These are phyloP conservation scores for Rhynchosporium graminicola DNA, from an alignment of 2,329 filamentous ascomycete genomes.

Conservation along the genomic window DNA sequence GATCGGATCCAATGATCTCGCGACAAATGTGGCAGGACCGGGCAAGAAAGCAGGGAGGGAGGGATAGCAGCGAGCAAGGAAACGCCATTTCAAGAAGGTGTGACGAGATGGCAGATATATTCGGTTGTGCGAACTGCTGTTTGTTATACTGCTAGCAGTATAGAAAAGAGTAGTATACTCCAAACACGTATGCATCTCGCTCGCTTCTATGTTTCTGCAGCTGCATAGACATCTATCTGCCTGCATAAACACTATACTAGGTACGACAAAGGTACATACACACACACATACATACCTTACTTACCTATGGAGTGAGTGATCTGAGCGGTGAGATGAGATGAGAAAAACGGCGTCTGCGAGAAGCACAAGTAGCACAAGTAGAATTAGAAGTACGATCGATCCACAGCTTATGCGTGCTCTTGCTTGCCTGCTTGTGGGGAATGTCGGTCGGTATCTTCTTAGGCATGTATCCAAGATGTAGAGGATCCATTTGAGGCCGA, in stretches of 20 bases:
- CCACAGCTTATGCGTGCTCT: not conserved
- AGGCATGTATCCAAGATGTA: too few relatives aligned
- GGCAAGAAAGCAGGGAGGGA: not conserved
- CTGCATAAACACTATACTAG: too few relatives aligned
- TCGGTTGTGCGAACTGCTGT: constrained; percentile 11
- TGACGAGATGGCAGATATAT: not conserved
- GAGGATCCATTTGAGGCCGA: not conserved
- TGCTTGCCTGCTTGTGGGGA: too few relatives aligned
- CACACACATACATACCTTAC: too few relatives aligned
- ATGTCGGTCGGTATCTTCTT: too few relatives aligned
- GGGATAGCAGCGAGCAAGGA: constrained; percentile 23
- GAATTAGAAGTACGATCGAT: constrained; percentile 6
- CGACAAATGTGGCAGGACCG: constrained; percentile 25
- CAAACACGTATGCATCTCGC: not conserved
- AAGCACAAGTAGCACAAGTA: not conserved
- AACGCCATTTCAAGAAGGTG: not conserved
- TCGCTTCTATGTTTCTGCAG: constrained; percentile 15
- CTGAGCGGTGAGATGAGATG: constrained; percentile 32
- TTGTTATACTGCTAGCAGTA: not conserved
- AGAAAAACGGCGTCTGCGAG: not conserved
- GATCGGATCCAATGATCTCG: constrained; percentile 25
- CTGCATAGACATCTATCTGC: too few relatives aligned
- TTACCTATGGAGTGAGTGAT: constrained; percentile 7
- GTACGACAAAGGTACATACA: too few relatives aligned
- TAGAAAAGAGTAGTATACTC: constrained; percentile 1